Evolutionary conservation across 2,329 filamentous ascomycete genomes (phyloP), one percentile per base, ranked within the genome.

Genomic region (Sporothrix inflata): DNA sequence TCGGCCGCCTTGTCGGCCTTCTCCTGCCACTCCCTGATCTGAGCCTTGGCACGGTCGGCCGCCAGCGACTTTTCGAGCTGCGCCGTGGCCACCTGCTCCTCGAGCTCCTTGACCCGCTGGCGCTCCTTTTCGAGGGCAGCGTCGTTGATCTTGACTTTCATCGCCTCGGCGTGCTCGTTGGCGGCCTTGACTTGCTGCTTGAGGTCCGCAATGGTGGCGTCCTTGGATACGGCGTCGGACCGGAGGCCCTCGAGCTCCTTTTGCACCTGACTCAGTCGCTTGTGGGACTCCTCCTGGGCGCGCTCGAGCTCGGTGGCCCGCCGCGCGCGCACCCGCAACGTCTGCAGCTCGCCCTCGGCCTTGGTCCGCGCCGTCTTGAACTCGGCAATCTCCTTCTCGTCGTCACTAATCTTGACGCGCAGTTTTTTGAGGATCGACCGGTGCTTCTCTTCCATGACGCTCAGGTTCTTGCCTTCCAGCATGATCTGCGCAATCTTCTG

Each of bases 391-490:
- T 88, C 86, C 78, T 89, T 91, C 74, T 93, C 92, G 47, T 89
- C 86, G 65, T 92, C 88, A 12, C 86, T 83, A 16, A 92, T 80
- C 77, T 92, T 91, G 27, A 85, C 83, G 57, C 90, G 89, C 73
- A 98, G 82, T 78, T 93, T 94, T 81, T 96, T 97, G 77, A 98
- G 92, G 4, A 91, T 90, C 6, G 89, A 89, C 74, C 95, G 86
- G 75, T 97, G 91, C 78, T 94, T 94, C 80, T 98, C 88, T 79
- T 99, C 96, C 0, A 89, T 92, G 76, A 91, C 92, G 1, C 94
- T 94, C 9, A 98, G 85, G 76, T 92, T 94, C 77, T 96, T 92
- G 0, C 97, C 96, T 83, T 99, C 96, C 76, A 97, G 91, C 85
- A 99, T 92, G 14, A 99, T 84, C 63, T 94, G 84, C 2, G 94